Base-by-base conservation (phyloP, 2,329 filamentous ascomycete genomes). In the Colletotrichum camelliae region DNA sequence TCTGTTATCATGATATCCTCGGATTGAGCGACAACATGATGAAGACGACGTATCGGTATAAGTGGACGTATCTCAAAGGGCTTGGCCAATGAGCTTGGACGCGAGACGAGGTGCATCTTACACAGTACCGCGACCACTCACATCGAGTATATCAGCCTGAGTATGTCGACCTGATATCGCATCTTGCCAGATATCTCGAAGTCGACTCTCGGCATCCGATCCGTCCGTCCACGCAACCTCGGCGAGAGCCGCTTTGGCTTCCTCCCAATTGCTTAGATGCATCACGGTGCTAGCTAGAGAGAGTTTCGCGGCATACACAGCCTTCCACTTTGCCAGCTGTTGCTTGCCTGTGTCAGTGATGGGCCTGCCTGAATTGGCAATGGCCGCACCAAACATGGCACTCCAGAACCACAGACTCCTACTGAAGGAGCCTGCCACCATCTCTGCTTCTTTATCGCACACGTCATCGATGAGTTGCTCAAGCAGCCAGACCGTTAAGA, bases 401-500 rank as follows among this genome's bases (percentile, higher is more conserved):
- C 85, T 86, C 85, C 86, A 88, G 39, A 88, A 83, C 86, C 86
- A 88, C 35, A 87, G 80, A 66, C 85, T 83, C 73, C 83, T 84
- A 71, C 83, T 86, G 80, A 86, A 87, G 21, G 82, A 80, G n/a
- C 84, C 86, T 70, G 82, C 82, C 67, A 83, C 81, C 80, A 88
- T 85, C 55, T 82, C 81, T 33, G 79, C 79, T 77, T 88, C 85
- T 12, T 85, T 86, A 35, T 83, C 81, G 66, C 83, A 85, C 52
- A 87, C 84, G 71, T 88, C 86, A 66, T 85, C 85, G 16, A 87
- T 83, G 62, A 88, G 81, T 74, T 88, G 86, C 78, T 88, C 86
- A 60, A 88, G 82, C 61, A 87, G 84, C 86, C 86, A 87, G 74
- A 85, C 86, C 7, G 86, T 82, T 48, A 88, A 82, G 70, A 87